Conservation (phyloP, 257 asterid species). For the Solanum neorickii region DNA sequence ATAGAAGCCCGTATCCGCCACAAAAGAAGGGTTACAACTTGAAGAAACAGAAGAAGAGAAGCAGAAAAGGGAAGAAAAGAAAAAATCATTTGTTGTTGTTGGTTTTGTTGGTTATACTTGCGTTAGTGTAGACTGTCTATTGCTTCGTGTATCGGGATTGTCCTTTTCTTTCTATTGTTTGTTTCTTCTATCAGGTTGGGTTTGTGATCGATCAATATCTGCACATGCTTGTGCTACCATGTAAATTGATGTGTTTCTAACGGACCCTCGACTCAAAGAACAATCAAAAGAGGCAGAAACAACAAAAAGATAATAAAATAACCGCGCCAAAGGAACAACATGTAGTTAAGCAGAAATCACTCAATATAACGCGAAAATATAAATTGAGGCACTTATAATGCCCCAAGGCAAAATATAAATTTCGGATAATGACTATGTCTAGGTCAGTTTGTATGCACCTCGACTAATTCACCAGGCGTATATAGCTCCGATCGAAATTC, state of each 20-base stretch:
- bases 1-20: too few relatives aligned
- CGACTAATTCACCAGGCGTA: neutral
- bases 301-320: neutral
- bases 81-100: neutral
- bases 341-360: neutral
- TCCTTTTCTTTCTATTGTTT: too few relatives aligned
- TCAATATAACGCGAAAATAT: neutral
- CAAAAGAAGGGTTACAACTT: too few relatives aligned
- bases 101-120: neutral
- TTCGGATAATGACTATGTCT: neutral
- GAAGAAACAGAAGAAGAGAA: too few relatives aligned
- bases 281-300: neutral
- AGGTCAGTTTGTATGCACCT: neutral
- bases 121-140: neutral
- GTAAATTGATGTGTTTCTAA: neutral
- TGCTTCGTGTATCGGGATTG: neutral
- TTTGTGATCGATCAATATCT: too few relatives aligned
- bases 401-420: neutral
- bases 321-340: neutral
- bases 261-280: neutral
- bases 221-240: too few relatives aligned
- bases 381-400: neutral
- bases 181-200: too few relatives aligned
- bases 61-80: too few relatives aligned
- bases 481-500: neutral